Base-by-base conservation (phyloP, 1,139 yeast species). In the Meyerozyma athensensis region DNA sequence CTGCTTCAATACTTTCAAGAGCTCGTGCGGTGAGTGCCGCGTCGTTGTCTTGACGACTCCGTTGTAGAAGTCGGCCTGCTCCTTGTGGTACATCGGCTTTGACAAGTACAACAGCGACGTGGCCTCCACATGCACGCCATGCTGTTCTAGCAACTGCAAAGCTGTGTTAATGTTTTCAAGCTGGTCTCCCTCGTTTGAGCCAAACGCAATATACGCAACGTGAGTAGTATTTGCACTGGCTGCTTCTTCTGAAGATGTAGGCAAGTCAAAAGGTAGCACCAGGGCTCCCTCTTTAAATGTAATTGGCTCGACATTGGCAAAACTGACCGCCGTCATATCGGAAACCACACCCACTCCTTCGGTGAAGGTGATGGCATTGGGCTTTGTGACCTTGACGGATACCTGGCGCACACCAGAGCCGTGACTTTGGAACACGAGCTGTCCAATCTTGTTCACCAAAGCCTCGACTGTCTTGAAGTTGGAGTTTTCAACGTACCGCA, bases 401-500 rank as follows among this genome's bases (percentile, higher is more conserved):
- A 72, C 68, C 7, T 50, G 41, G 4, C 63, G 62, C 3, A 71
- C 61, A 6, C 44, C 41, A 2, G 46, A 44, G 7, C 58, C 54
- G 36, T 59, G 53, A 24, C 57, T 55, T 41, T 71, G 72, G 36
- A 76, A 68, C 3, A 81, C 67, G 36, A 82, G 59, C 48, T 81
- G 86, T 5, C 89, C 82, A 18, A 87, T 81, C 9, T 79, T 74
- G 43, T 80, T 75, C 3, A 86, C 95, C 43, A 92, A 70, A 0
- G 97, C 96, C 55, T 92, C 98, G 2, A 92, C 95, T 0, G 98
- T 92, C 53, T 86, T 84, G 64, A 86, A 92, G 45, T 81, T 79
- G 1, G 96, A 77, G 13, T 58, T 59, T 50, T 86, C 95, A 7
- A 87, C 86, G 52, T 80, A 85, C 1, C 54, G 52, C 0, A 76